Evolutionary conservation across 2,329 filamentous ascomycete species (phyloP), one percentile per base, ranked within the genome.

Genomic region (Teratosphaeria destructans): DNA sequence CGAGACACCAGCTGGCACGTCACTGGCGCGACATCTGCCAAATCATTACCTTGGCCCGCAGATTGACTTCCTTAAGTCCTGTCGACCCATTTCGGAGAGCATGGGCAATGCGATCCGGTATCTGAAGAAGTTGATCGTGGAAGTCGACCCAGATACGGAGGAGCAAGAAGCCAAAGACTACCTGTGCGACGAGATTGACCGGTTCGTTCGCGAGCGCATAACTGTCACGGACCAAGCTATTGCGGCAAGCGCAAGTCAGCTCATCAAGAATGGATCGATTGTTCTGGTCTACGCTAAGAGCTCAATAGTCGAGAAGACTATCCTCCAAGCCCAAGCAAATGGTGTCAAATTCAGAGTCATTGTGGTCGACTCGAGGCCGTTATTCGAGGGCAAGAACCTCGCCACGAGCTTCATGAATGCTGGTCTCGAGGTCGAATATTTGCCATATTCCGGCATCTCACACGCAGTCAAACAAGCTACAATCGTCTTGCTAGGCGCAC

Each of bases 51-150:
- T 99, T 61, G 94, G 91, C 69, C 90, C 92, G 43, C 94, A 99
- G 75, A 96, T 99, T 70, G 91, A 95, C 65, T 96, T 95, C 71
- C 82, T 99, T 62, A 89, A 90, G 61, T 90, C 90, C 66, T 96
- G 92, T 71, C 86, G 94, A n/a, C 92, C 94, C 37, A 89, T 99
- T 76, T 95, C 90, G 65, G 94, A 96, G 75, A 90, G 90, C 63
- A 96, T 97, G 86, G 94, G 94, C 62, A 99, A 97, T 73, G 91
- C 91, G 39, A 95, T 99, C 71, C 85, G 94, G 58, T 93, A 91
- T 81, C 82, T 99, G 56, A 99, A 99, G 78, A 84, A 96, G 55
- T 85, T 90, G 69, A 93, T 99, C 71, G 88, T 90, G 68, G 90
- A 90, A 67, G 86, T 96, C 60, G 91, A 96, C 68, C 90, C 93